phyloP scores from a whole-genome alignment of 441 rosid genomes.

The Erysimum cheiri region DNA sequence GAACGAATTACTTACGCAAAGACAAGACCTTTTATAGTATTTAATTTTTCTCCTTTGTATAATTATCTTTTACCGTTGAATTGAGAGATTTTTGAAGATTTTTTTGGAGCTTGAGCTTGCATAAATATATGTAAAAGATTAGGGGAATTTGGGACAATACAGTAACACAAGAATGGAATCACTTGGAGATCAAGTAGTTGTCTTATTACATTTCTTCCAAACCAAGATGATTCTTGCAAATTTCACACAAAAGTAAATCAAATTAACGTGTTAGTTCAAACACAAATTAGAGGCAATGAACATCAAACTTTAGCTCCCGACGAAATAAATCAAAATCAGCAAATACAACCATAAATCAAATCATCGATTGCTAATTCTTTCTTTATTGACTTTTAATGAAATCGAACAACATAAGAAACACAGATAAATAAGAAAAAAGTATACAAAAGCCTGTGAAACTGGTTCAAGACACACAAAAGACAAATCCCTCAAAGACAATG shows the following conservation, averaged over 20 bases:
- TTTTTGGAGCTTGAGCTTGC: not conserved
- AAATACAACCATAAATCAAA: not conserved
- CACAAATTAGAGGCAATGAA: not conserved
- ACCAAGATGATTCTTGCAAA: not conserved
- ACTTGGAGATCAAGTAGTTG: not conserved
- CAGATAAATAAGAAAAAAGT: slow-evolving; percentile 8
- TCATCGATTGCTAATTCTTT: slow-evolving; percentile 19
- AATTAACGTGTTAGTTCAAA: no score
- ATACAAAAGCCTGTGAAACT: slow-evolving; percentile 21
- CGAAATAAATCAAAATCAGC: not conserved
- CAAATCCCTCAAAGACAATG: slow-evolving; percentile 11
- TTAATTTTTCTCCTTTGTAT: not conserved
- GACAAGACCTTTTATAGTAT: not conserved
- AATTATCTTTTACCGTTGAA: not conserved
- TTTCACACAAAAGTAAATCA: no score
- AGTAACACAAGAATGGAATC: slow-evolving; percentile 16
- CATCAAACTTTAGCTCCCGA: not conserved
- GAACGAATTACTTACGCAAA: slow-evolving; percentile 1
- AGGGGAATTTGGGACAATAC: not conserved
- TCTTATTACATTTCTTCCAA: not conserved
- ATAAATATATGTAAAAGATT: slow-evolving; percentile 16
- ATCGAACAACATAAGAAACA: slow-evolving; percentile 15
- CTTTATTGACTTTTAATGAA: slow-evolving; percentile 38
- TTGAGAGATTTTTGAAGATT: no score
- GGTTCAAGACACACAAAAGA: slow-evolving; percentile 27